Percentiles rank a stretch among this genome's conserved stretches.
These are phyloP conservation scores for Ophiostoma sp. DNA, from an alignment of 2,329 filamentous ascomycete species.

Conservation along the genomic window DNA sequence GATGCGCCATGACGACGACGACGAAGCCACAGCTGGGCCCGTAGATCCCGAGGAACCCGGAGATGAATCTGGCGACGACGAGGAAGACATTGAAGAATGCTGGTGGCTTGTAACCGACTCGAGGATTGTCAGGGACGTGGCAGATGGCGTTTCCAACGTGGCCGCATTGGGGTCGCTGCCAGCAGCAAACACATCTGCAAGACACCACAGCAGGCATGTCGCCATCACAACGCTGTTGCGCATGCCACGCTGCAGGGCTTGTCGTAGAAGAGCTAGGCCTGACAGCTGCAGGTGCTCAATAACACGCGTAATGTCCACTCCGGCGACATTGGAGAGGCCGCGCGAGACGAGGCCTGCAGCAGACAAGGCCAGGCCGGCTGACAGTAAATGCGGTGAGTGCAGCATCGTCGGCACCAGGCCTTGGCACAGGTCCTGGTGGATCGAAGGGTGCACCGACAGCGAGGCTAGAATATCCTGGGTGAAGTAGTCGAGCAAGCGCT, in stretches of 20 bases:
- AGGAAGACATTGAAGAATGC: background rate
- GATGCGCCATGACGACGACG: slow-evolving; percentile 22
- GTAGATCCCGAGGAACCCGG: background rate
- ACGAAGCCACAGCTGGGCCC: background rate
- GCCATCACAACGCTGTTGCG: slow-evolving; percentile 20
- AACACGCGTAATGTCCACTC: slow-evolving; percentile 19
- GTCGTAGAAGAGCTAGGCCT: slow-evolving; percentile 20
- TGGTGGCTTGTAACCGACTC: background rate
- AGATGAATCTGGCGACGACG: background rate
- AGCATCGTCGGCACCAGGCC: slow-evolving; percentile 22
- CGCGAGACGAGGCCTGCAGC: slow-evolving; percentile 21
- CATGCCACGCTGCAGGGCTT: slow-evolving; percentile 16
- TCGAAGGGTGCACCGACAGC: slow-evolving; percentile 21
- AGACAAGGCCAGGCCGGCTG: slow-evolving; percentile 20
- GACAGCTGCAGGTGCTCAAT: slow-evolving; percentile 23
- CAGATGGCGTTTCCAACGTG: background rate
- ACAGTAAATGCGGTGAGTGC: slow-evolving; percentile 21
- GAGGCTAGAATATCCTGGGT: slow-evolving; percentile 21
- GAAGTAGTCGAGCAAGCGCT: slow-evolving; percentile 24
- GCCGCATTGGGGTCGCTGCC: background rate
- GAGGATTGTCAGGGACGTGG: background rate
- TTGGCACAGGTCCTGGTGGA: slow-evolving; percentile 22
- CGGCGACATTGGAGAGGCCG: slow-evolving; percentile 20
- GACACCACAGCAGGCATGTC: slow-evolving; percentile 23
- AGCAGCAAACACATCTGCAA: slow-evolving; percentile 24